A percentile compares a stretch with the other conserved stretches of the same genome.
These are phyloP conservation scores for Trichosanthes truncata DNA, from an alignment of 306 rosid genomes.

Conservation along the genomic window DNA sequence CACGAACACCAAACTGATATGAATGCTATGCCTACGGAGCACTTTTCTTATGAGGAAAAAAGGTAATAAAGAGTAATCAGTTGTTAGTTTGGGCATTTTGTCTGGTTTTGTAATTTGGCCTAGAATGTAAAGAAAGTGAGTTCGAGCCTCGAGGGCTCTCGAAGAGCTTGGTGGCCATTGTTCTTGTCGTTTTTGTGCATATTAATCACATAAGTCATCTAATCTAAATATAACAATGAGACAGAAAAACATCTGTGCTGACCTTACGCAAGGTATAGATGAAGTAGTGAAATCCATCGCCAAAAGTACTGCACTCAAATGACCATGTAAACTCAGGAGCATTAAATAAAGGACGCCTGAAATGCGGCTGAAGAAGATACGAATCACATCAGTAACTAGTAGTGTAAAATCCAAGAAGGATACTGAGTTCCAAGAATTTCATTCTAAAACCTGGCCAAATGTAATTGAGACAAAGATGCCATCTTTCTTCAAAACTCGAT, in stretches of 20 bases:
- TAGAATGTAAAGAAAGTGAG: not conserved
- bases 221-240: not conserved
- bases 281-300: conserved; percentile 88
- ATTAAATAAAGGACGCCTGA: conserved; percentile 72
- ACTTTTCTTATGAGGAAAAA: not conserved
- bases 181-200: not conserved
- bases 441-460: conserved; percentile 74
- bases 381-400: not conserved
- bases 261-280: conserved; percentile 74
- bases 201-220: not conserved
- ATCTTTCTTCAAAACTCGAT: conserved; percentile 62
- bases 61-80: not conserved
- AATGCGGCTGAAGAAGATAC: conserved; percentile 67
- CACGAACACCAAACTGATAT: not conserved
- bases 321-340: conserved; percentile 84
- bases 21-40: not conserved
- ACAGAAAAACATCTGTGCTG: conserved; percentile 17
- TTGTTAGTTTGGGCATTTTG: not conserved
- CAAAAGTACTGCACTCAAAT: conserved; percentile 74
- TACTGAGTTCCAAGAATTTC: conserved; percentile 7
- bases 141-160: not conserved
- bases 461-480: conserved; percentile 81
- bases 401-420: not conserved
- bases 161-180: not conserved
- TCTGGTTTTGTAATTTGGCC: not conserved